Base-by-base conservation (phyloP, 2,329 filamentous ascomycete species). In the Rhynchosporium secalis region DNA sequence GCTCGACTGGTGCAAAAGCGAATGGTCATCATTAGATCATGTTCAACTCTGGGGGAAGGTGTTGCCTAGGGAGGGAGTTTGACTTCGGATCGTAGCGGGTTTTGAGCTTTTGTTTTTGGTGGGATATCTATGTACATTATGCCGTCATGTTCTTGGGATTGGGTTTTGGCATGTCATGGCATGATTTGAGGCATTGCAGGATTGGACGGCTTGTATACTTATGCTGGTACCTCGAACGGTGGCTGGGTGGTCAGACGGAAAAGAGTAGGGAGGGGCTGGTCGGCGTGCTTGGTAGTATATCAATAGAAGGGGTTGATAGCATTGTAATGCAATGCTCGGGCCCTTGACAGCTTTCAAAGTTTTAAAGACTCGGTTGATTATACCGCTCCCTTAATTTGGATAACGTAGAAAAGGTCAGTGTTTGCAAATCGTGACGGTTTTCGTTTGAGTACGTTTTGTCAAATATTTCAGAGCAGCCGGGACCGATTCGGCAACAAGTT, bases 1-100 rank as follows among this genome's bases (percentile, higher is more conserved):
- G 8, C 15, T 41, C 45, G 5, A 58, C 36, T 29, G 31, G 57
- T 20, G 33, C 31, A 20, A 68, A 70, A 36, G 26, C 43, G 48
- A 65, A 66, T 48, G 62, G 62, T 4, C 55, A 60, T 61, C 58
- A 61, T 56, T 63, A 46, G 61, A 46, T 3, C 40, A 56, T 13
- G 26, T 4, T 46, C 13, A 20, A 10, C 43, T 26, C n/a, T 9
- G 15, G 10, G 10, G 20, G 41, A n/a, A 8, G 43, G 43, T 20
- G 43, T 36, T 36, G 33, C 33, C 43, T 46, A 26, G 4, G 43
- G 43, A 46, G 54, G 38, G 54, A 56, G 54, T 56, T 56, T 56
- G 54, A 26, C 41, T 41, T 54, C 12, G n/a, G 51, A 6, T 13
- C 20, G 10, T 40, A 29, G 51, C 51, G 51, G 36, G 38, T 10